phyloP scores from a whole-genome alignment of 2,329 filamentous ascomycete species.

The Talaromyces sp. region DNA sequence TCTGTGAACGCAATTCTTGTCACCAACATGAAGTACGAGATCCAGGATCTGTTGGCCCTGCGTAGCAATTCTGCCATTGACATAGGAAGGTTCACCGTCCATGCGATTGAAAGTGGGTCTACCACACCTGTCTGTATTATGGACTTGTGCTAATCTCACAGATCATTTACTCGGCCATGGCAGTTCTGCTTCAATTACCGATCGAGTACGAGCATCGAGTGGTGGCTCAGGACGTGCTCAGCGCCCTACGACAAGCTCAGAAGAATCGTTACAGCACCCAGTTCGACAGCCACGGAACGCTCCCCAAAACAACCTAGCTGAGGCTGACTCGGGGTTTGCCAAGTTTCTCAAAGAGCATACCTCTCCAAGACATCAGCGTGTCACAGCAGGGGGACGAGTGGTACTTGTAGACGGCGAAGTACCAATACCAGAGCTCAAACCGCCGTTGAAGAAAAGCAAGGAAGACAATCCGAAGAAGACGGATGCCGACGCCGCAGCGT shows the following conservation, averaged over 20 bases:
- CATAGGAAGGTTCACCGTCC: slow-evolving; percentile 20
- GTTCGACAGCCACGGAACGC: slow-evolving; percentile 28
- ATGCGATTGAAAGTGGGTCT: slow-evolving; percentile 27
- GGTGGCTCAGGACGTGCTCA: not conserved
- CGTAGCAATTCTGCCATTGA: slow-evolving; percentile 22
- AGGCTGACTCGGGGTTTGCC: slow-evolving; percentile 39
- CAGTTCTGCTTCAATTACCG: slow-evolving; percentile 15
- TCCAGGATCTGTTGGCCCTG: slow-evolving; percentile 32
- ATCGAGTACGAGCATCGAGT: slow-evolving; percentile 19
- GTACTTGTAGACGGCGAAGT: slow-evolving; percentile 38
- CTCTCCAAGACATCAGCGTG: slow-evolving; percentile 45
- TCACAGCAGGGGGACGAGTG: slow-evolving; percentile 45
- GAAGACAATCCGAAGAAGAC: slow-evolving; percentile 8
- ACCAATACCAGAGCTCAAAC: slow-evolving; percentile 32
- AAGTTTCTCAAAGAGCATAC: slow-evolving; percentile 43
- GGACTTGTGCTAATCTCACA: slow-evolving; percentile 2
- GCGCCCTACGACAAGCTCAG: slow-evolving; percentile 9
- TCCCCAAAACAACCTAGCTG: slow-evolving; percentile 24
- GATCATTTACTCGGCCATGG: slow-evolving; percentile 20
- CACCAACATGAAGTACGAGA: slow-evolving; percentile 29
- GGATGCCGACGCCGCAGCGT: not conserved
- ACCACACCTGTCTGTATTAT: not conserved
- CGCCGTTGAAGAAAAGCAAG: slow-evolving; percentile 16
- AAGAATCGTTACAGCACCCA: slow-evolving; percentile 16
- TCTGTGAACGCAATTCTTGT: not conserved